phyloP scores from a whole-genome alignment of 148 eudicot genomes.

The Nepenthes mirabilis region DNA sequence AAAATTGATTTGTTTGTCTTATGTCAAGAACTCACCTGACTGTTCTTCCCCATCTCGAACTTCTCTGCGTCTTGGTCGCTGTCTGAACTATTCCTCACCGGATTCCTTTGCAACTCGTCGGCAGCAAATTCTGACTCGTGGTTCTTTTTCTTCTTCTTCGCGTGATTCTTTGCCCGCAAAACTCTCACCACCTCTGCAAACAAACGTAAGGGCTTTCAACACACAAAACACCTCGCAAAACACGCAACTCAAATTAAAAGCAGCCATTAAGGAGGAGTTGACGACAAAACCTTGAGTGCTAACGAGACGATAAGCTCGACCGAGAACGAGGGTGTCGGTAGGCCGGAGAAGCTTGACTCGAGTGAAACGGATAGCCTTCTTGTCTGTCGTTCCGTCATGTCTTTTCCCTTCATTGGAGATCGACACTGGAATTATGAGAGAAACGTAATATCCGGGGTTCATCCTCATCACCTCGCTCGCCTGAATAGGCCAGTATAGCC shows the following conservation, averaged over 20 bases:
- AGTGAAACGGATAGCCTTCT: conserved; percentile 47
- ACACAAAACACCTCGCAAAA: neutral
- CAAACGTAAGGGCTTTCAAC: neutral
- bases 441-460: conserved; percentile 87
- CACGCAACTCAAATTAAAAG: neutral
- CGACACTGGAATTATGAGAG: conserved; percentile 73
- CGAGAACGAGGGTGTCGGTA: conserved; percentile 62
- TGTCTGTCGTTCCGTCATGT: conserved; percentile 1
- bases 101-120: conserved; percentile 15
- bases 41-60: conserved; percentile 4
- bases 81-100: conserved; percentile 18
- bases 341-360: conserved; percentile 93
- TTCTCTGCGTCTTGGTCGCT: conserved; percentile 19
- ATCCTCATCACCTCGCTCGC: conserved; percentile 72
- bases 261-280: neutral
- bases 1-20: too few relatives aligned
- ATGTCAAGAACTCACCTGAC: conserved; percentile 27
- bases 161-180: conserved; percentile 58
- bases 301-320: conserved; percentile 81
- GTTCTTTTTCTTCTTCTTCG: conserved; percentile 43
- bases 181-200: conserved; percentile 78
- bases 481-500: conserved; percentile 59
- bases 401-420: neutral
- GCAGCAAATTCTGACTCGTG: conserved; percentile 18
- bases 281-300: conserved; percentile 59